phyloP scores from a whole-genome alignment of 2,329 filamentous ascomycete genomes.

The Didymella lethalis region DNA sequence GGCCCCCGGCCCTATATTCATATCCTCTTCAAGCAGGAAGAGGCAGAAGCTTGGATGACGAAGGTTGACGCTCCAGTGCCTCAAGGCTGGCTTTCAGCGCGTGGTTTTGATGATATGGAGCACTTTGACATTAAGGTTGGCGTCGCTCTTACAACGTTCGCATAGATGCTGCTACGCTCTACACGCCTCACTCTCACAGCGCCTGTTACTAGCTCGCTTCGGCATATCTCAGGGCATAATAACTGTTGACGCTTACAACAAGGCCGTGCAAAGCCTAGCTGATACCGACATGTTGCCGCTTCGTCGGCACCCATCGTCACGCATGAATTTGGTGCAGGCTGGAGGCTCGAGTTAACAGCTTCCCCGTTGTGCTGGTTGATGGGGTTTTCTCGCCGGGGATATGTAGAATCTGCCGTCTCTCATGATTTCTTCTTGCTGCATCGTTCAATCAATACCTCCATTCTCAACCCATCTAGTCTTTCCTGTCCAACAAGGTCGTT shows the following conservation, averaged over 20 bases:
- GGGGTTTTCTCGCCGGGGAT: not conserved
- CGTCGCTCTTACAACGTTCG: constrained; percentile 6
- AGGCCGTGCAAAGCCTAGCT: not conserved
- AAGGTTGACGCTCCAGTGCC: constrained; percentile 21
- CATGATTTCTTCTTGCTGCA: not conserved
- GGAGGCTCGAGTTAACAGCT: no score
- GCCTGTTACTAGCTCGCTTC: not conserved
- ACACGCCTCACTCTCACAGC: no score
- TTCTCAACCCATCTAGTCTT: not conserved
- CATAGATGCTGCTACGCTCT: not conserved
- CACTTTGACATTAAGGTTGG: constrained; percentile 41
- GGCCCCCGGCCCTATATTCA: constrained; percentile 32
- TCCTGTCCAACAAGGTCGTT: not conserved
- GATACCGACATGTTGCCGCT: not conserved
- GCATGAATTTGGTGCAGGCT: not conserved
- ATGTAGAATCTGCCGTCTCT: not conserved
- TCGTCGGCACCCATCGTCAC: not conserved
- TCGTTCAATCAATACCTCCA: not conserved
- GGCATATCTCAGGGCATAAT: no score
- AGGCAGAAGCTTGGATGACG: constrained; percentile 37
- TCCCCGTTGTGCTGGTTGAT: not conserved
- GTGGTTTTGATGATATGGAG: constrained; percentile 40
- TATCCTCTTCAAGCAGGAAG: constrained; percentile 34
- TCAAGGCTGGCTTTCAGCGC: constrained; percentile 26
- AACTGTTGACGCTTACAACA: not conserved